These are phyloP conservation scores for Toxoplasma gondii DNA, from an alignment of 169 alveolate species.

Conservation along the genomic window DNA sequence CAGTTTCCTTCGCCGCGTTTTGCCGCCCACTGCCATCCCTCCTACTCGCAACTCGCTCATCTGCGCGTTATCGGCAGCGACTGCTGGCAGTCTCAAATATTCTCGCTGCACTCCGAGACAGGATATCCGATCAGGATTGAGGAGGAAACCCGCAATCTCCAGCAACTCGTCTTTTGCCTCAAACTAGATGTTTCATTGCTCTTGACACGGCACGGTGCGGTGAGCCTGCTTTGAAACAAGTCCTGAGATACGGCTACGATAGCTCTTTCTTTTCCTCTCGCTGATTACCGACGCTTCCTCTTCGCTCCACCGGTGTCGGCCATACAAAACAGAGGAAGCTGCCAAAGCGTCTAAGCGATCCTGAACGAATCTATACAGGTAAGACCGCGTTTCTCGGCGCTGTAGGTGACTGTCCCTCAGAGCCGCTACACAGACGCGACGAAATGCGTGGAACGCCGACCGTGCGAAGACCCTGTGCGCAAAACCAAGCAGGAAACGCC, in stretches of 20 bases:
- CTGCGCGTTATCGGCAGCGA: too few relatives aligned
- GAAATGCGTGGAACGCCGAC: conserved; percentile 46
- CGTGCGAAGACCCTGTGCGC: conserved; percentile 42
- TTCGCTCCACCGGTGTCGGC: neutral
- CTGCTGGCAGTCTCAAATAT: too few relatives aligned
- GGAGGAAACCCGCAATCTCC: too few relatives aligned
- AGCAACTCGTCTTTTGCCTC: too few relatives aligned
- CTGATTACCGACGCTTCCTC: neutral
- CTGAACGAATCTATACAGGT: conserved; percentile 28
- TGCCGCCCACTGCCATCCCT: too few relatives aligned
- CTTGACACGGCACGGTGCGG: neutral
- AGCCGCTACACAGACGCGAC: conserved; percentile 50
- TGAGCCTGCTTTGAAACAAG: neutral
- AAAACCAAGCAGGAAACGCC: neutral
- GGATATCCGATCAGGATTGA: too few relatives aligned
- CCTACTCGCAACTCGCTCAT: too few relatives aligned
- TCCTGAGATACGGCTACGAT: neutral
- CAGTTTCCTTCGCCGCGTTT: too few relatives aligned
- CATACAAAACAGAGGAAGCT: neutral
- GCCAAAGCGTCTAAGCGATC: neutral
- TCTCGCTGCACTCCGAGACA: too few relatives aligned
- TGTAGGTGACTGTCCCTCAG: neutral
- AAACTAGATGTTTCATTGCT: neutral
- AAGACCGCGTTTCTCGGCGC: conserved; percentile 25
- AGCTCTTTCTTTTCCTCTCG: neutral